Percentiles rank a stretch among this genome's conserved stretches.
Conservation (phyloP, 2,329 filamentous ascomycete species). For the Cordyceps cateniannulata region DNA sequence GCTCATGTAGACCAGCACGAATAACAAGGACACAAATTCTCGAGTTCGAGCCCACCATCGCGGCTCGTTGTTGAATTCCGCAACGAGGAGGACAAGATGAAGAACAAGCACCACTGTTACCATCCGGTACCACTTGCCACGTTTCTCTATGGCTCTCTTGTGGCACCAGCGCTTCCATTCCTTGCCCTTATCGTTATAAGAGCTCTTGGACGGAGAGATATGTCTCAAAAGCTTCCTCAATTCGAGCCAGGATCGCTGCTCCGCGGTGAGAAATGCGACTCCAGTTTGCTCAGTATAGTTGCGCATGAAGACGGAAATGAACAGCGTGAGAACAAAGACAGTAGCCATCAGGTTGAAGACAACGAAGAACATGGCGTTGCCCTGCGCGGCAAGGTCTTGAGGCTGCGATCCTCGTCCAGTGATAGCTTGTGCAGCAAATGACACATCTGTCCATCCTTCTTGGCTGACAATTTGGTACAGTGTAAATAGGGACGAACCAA, state of each 20-base stretch:
- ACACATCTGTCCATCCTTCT: slow-evolving; percentile 95
- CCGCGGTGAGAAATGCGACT: slow-evolving; percentile 89
- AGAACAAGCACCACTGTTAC: slow-evolving; percentile 75
- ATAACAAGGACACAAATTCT: slow-evolving; percentile 70
- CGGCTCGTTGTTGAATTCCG: slow-evolving; percentile 79
- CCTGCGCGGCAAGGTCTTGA: slow-evolving; percentile 59
- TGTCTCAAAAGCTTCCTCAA: slow-evolving; percentile 85
- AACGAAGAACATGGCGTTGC: slow-evolving; percentile 90
- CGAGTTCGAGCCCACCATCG: slow-evolving; percentile 63
- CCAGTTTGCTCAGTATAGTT: slow-evolving; percentile 99
- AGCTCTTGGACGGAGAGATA: slow-evolving; percentile 89
- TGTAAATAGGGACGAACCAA: slow-evolving; percentile 87
- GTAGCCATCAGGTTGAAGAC: slow-evolving; percentile 94
- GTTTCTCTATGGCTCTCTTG: slow-evolving; percentile 87
- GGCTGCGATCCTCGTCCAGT: slow-evolving; percentile 72
- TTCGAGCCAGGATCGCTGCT: slow-evolving; percentile 96
- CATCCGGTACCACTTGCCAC: slow-evolving; percentile 80
- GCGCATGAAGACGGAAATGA: slow-evolving; percentile 99
- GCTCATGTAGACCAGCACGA: slow-evolving; percentile 73
- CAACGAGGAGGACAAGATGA: slow-evolving; percentile 74
- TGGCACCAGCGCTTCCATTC: slow-evolving; percentile 93
- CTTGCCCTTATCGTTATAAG: slow-evolving; percentile 68
- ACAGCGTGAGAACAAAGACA: slow-evolving; percentile 93
- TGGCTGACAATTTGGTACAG: slow-evolving; percentile 98
- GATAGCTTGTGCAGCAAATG: slow-evolving; percentile 76